These are phyloP conservation scores for Paraleonurus japonicus DNA, from an alignment of 257 asterid species.

Conservation along the genomic window DNA sequence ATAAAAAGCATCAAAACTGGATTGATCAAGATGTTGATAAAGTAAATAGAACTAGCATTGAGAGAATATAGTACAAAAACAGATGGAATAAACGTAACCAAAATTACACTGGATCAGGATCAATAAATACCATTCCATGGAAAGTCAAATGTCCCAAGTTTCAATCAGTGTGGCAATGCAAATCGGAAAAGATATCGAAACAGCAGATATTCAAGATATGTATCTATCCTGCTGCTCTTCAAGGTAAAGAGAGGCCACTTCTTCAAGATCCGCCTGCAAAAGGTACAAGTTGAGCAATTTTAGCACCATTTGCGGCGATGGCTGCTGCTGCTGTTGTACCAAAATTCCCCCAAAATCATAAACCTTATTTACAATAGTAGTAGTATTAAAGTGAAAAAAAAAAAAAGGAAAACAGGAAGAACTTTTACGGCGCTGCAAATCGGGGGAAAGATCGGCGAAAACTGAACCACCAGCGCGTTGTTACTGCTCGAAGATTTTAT, in stretches of 20 bases:
- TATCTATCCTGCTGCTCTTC: constrained; percentile 96
- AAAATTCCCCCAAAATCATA: background rate
- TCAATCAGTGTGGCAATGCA: background rate
- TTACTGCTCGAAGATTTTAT: background rate
- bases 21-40: background rate
- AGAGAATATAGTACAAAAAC: background rate
- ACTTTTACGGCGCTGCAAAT: background rate
- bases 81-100: background rate
- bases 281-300: background rate
- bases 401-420: background rate
- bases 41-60: background rate
- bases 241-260: constrained; percentile 70
- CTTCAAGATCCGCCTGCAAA: constrained; percentile 88
- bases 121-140: background rate
- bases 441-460: no score
- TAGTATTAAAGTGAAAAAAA: no score
- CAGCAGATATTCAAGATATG: constrained; percentile 45
- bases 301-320: constrained; percentile 31
- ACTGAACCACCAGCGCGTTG: no score
- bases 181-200: background rate
- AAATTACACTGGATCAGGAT: background rate
- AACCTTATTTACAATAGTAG: background rate
- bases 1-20: background rate
- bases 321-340: constrained; percentile 37
- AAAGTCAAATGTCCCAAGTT: background rate